These are phyloP conservation scores for Colletotrichum aenigma DNA, from an alignment of 2,329 filamentous ascomycete species.

Conservation along the genomic window DNA sequence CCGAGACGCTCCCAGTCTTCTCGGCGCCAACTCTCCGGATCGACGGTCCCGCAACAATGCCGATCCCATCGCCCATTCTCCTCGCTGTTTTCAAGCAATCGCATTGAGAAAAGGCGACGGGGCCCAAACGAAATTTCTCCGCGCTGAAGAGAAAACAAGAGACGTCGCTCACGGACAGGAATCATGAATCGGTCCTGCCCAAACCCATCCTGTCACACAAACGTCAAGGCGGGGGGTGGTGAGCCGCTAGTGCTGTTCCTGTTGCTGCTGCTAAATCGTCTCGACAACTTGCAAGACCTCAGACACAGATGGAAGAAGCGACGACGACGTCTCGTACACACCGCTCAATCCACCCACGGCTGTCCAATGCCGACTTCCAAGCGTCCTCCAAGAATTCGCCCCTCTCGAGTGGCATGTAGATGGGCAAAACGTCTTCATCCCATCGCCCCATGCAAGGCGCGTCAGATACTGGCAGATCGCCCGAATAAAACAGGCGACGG, in stretches of 20 bases:
- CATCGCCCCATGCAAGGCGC: background rate
- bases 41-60: background rate
- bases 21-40: background rate
- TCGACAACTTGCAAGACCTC: background rate
- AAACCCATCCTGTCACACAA: background rate
- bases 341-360: background rate
- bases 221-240: background rate
- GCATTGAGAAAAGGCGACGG: rapidly evolving
- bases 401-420: background rate
- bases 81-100: no score
- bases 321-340: background rate
- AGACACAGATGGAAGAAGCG: background rate
- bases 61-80: background rate
- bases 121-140: background rate
- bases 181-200: background rate
- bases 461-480: background rate
- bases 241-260: background rate
- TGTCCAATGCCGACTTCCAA: background rate
- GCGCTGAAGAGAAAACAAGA: background rate
- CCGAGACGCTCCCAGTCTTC: background rate
- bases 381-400: background rate
- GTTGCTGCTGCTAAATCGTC: background rate
- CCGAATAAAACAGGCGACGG: background rate
- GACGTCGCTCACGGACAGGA: rapidly evolving
- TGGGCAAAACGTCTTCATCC: background rate